These are phyloP conservation scores for Trichoderma lentiforme DNA, from an alignment of 2,329 filamentous ascomycete genomes.

Conservation along the genomic window DNA sequence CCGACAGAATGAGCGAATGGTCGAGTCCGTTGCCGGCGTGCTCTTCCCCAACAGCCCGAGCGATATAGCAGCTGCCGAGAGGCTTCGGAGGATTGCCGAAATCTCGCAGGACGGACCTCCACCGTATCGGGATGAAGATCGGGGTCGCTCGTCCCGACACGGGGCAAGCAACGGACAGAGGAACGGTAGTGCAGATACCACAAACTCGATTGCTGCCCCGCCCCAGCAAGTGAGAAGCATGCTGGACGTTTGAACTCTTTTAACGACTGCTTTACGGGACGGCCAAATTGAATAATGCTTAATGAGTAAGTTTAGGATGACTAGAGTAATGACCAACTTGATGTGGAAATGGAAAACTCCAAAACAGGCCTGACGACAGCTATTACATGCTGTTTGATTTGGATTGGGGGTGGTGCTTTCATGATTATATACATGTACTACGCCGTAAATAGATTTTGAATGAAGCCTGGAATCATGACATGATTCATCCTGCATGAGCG, in stretches of 20 bases:
- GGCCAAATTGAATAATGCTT: not conserved
- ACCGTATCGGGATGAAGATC: constrained; percentile 34
- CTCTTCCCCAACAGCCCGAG: constrained; percentile 51
- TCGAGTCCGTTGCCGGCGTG: constrained; percentile 43
- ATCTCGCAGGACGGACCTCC: constrained; percentile 45
- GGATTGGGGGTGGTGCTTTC: not conserved
- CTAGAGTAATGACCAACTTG: not conserved
- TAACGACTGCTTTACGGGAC: constrained; percentile 26
- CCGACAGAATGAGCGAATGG: constrained; percentile 43
- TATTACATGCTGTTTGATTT: not conserved
- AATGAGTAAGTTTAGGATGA: not conserved
- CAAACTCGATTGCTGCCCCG: constrained; percentile 44
- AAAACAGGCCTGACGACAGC: not conserved
- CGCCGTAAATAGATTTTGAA: not conserved
- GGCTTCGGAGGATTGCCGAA: constrained; percentile 36
- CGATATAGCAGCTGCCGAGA: constrained; percentile 28
- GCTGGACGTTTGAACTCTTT: constrained; percentile 44
- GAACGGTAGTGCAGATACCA: constrained; percentile 45
- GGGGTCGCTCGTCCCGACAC: constrained; percentile 25
- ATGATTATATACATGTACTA: not conserved
- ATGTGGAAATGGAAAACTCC: not conserved
- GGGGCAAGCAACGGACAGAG: constrained; percentile 36
- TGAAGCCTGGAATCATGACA: not conserved
- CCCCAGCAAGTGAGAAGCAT: constrained; percentile 58
- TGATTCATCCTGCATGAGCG: not conserved